Evolutionary conservation across 2,329 filamentous ascomycete species (phyloP).

Genomic region (Chaetomium strumarium): DNA sequence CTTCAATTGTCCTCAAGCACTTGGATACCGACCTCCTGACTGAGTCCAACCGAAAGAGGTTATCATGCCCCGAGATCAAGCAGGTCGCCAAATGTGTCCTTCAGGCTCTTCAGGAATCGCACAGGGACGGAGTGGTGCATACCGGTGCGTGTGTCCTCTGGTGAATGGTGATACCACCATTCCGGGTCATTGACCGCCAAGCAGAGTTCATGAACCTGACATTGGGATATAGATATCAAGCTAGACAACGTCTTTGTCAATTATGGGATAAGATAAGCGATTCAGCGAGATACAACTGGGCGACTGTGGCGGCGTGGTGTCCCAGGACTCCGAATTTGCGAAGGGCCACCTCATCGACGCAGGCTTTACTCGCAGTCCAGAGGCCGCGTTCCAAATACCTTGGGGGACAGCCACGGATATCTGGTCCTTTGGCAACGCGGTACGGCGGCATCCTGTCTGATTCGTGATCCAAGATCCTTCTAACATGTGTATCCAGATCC

Average conservation of each 20-base stretch:
- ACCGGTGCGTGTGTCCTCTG: constrained; percentile 12
- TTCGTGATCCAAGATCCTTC: no score
- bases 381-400: constrained; percentile 22
- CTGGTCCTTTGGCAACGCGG: constrained; percentile 27
- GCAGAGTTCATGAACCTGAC: background rate
- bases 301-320: constrained; percentile 24
- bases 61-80: constrained; percentile 27
- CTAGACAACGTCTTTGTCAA: constrained; percentile 27
- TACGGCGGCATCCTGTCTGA: no score
- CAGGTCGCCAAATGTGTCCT: constrained; percentile 23
- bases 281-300: constrained; percentile 27
- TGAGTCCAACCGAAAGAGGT: constrained; percentile 24
- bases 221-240: constrained; percentile 25
- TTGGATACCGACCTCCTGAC: constrained; percentile 24
- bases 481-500: no score
- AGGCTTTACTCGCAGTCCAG: constrained; percentile 23
- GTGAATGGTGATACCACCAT: no score
- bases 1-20: constrained; percentile 23
- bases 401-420: constrained; percentile 26
- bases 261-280: constrained; percentile 16
- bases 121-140: constrained; percentile 24
- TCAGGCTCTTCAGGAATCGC: constrained; percentile 22
- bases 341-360: constrained; percentile 24
- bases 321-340: constrained; percentile 22
- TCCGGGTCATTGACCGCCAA: no score